These are phyloP conservation scores for Neltuma alba DNA, from an alignment of 306 rosid genomes.

Conservation along the genomic window DNA sequence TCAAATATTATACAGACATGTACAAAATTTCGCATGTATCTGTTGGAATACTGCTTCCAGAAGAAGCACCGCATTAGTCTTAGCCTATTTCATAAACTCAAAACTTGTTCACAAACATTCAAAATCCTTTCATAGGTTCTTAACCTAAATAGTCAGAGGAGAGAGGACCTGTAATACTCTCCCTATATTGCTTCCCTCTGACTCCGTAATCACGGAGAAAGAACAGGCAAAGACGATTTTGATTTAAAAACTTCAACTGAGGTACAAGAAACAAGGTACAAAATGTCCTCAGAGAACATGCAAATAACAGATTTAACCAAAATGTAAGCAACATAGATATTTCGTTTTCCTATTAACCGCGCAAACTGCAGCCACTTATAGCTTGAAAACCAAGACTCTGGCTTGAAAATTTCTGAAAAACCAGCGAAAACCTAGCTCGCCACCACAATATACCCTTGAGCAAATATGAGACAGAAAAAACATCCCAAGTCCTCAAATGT, in stretches of 20 bases:
- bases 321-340: constrained; percentile 23
- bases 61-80: not conserved
- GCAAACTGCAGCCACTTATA: not conserved
- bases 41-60: constrained; percentile 10
- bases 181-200: constrained; percentile 3
- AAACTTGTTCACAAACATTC: constrained; percentile 16
- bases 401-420: not conserved
- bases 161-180: not conserved
- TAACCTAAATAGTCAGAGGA: not conserved
- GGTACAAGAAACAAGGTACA: constrained; percentile 14
- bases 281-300: constrained; percentile 34
- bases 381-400: not conserved
- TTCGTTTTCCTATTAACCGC: not conserved
- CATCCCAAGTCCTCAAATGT: constrained; percentile 5
- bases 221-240: not conserved
- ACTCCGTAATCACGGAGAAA: not conserved
- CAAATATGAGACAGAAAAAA: not conserved
- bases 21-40: not conserved
- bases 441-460: not conserved
- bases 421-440: not conserved
- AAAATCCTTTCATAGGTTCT: constrained; percentile 4
- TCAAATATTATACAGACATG: not conserved
- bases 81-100: not conserved
- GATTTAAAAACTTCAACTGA: constrained; percentile 14
- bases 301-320: constrained; percentile 36